Base-by-base conservation (phyloP, 495 filamentous ascomycete species). In the Penicillium desertorum region DNA sequence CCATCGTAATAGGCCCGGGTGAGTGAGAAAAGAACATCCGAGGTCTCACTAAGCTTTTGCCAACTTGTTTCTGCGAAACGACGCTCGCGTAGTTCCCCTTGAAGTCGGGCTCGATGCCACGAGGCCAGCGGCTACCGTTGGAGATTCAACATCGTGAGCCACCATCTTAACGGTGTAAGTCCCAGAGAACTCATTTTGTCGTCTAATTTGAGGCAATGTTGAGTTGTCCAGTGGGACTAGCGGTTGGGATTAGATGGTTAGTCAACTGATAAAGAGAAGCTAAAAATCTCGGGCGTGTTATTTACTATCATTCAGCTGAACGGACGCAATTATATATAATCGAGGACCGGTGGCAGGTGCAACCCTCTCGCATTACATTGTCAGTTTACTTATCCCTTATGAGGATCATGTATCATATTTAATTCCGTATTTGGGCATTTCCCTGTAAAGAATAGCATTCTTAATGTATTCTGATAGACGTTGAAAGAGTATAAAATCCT, bases 1-100 rank as follows among this genome's bases (percentile, higher is more conserved):
- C 74, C 75, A 61, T 78, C 74, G 53, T 65, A 63, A 36, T 57
- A 65, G 54, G 79, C 80, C 58, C 77, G 71, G 70, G 65, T 79
- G 23, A 77, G 68, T 25, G 71, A 70, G 59, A 81, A 83, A 51
- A 80, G 73, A n/a, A 83, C 76, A 52, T 81, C 80, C 3, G 79
- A 74, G n/a, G 71, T 69, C 62, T 81, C 80, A 66, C 78, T 81
- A 36, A 83, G 62, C 63, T 72, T 77, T 59, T 71, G 57, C 41
- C 63, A 63, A 10, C 44, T 53, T 17, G 67, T 76, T 0, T 58
- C 62, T 56, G 79, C 78, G 0, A 60, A 54, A 20, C 63, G 67
- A 25, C 60, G 63, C 57, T 83, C 79, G 16, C 45, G 58, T 11
- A 76, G 62, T 62, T 83, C 80, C 54, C 79, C 79, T n/a, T 59